Conservation (phyloP, 192 early-diverging fungal genomes). For the Paraglomus brasilianum region DNA sequence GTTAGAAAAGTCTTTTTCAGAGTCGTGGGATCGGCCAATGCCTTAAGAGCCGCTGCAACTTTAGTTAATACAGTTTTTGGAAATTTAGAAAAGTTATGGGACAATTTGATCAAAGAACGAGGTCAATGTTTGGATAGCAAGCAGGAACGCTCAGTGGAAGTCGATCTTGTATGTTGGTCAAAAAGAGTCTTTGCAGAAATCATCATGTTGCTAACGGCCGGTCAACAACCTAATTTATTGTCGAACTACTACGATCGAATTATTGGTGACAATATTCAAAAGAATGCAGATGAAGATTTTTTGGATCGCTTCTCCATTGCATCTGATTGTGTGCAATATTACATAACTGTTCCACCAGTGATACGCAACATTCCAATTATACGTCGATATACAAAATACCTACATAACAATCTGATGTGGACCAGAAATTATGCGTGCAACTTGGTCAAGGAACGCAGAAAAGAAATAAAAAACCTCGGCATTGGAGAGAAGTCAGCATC, state of each 20-base stretch:
- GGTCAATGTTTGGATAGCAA: background rate
- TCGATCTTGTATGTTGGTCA: slow-evolving; percentile 10
- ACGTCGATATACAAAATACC: background rate
- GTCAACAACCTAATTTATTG: background rate
- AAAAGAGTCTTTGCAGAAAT: slow-evolving; percentile 14
- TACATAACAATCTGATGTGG: slow-evolving; percentile 11
- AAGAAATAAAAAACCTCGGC: background rate
- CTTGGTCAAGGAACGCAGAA: background rate
- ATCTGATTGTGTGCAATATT: slow-evolving; percentile 24
- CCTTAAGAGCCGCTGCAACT: background rate
- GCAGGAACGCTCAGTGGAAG: slow-evolving; percentile 5
- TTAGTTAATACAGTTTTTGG: background rate
- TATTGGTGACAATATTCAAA: slow-evolving; percentile 3
- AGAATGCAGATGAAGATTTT: slow-evolving; percentile 7
- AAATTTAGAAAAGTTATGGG: slow-evolving; percentile 12
- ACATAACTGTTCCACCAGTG: background rate
- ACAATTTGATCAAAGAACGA: background rate
- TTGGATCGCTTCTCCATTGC: slow-evolving; percentile 14
- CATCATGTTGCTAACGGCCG: background rate
- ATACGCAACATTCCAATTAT: slow-evolving; percentile 19
- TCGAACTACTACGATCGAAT: slow-evolving; percentile 10
- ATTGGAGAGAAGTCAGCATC: background rate
- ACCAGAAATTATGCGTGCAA: slow-evolving; percentile 8
- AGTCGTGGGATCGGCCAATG: background rate
- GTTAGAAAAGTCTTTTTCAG: slow-evolving; percentile 1